Base-by-base conservation (phyloP, 208 protist species). In the Herpetomonas tarakana region DNA sequence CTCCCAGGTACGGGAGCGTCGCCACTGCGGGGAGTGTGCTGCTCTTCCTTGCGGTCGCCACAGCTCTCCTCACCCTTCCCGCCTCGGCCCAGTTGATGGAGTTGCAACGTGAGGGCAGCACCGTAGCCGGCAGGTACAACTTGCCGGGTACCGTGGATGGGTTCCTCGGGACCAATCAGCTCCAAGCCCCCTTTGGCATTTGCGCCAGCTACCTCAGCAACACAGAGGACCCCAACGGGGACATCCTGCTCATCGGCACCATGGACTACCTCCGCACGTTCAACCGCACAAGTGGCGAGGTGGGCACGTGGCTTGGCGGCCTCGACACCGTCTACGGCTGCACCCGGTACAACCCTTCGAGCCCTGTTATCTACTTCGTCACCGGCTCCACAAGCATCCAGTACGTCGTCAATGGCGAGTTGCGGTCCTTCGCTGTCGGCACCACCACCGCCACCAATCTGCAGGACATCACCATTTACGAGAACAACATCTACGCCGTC, bases 241-340 rank as follows among this genome's bases (percentile, higher is more conserved):
- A 60, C 3, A 41, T 52, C 0, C 30, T 91, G 25, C 58, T 91
- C 46, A 53, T 88, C 31, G 75, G 76, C 14, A 54, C 38, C 1
- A 35, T 35, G 19, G 55, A 45, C 19, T 53, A 57, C 46, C 76
- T 91, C 44, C 80, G 77, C 55, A 68, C 51, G 26, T 65, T 78
- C 46, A 76, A 78, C 30, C 71, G 75, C 29, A 61, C 46, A 22
- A 75, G 22, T 6, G 66, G 64, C 31, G 26, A 72, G n/a, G 65
- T 75, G 41, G 49, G 29, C 47, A 78, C 65, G 47, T 65, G 71
- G 30, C 71, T 74, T 51, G 68, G 69, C 22, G 30, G 61, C 11
- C 56, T 66, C 22, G 27, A 11, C 2, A 38, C 26, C 11, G 60
- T 61, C 16, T 45, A 27, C 18, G 31, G 62, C 19, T 76, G 69